Evolutionary conservation across 176 grass and related monocot genomes (phyloP), one percentile per base, ranked within the genome.

Genomic region (Aechmea fasciata): DNA sequence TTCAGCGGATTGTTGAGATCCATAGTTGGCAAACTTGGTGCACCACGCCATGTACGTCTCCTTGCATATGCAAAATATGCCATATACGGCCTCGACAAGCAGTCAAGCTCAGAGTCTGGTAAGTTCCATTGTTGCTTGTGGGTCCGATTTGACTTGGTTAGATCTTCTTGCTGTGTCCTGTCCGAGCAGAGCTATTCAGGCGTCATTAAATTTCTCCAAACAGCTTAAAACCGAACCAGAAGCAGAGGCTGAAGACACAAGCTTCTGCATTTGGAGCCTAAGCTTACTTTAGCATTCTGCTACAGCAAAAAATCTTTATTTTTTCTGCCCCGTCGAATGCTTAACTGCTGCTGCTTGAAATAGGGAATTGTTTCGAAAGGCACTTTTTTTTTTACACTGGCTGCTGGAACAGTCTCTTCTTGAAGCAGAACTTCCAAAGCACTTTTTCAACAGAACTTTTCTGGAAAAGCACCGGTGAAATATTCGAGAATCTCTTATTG

Each of bases 1-100:
- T 83, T 19, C 71, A 96, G 88, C 78, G 86, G 83, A 85, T 26
- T 96, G 76, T 77, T 96, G 73, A 87, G 83, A 64, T 96, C 88
- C 14, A 91, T 96, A 78, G 68, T 89, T 52, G 84, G 83, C 53
- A 96, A 87, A 26, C 64, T 96, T 47, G 92, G 88, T 22, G 83
- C 72, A 4, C 79, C 81, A 68, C 78, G 76, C 15, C 85, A 87
- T 87, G 81, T 92, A 52, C 75, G 92, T 13, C 85, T 91, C 73
- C 85, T 92, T 82, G 79, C 78, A 28, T 96, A 92, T 85, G 86
- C 85, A 61, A 96, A 85, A 71, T 86, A 85, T 80, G 88, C 88
- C 73, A 47, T 92, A 79, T 76, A 85, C 23, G 88, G 86, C 68
- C 86, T 83, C 18, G 86, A 87, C 83, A 82, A 84, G 77, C 76